Base-by-base conservation (phyloP, 2,329 filamentous ascomycete species). In the Claviceps fusiformis region DNA sequence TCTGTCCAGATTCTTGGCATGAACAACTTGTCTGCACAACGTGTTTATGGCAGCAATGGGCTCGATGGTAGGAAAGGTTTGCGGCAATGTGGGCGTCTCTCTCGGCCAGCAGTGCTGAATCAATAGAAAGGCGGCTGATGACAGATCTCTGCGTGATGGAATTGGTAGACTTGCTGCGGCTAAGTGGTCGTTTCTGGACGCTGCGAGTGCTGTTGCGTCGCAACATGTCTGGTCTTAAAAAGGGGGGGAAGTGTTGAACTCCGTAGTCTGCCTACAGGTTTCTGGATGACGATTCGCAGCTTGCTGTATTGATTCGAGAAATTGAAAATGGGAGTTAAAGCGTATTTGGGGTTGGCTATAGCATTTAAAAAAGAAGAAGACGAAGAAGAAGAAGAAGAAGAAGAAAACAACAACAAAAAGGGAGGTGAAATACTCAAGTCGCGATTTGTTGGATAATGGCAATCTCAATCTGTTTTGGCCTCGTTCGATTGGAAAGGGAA, bases 41-140 rank as follows among this genome's bases (percentile, higher is more conserved):
- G 11, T 50, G 57, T 50, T 51, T 45, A 9, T 54, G 47, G 19
- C 71, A 71, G n/a, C 78, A 70, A 54, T 73, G 71, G 19, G 79
- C 77, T 57, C 77, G 73, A 7, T 70, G 65, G 63, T 80, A 87
- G 1, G 84, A 85, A 62, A 82, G 71, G 39, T 73, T 70, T 8
- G 84, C 84, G 27, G 84, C 83, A 44, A 78, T 74, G 44, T 81
- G 76, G 8, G 84, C 84, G 65, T 86, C 80, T 54, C 79, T 72
- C 51, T 78, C 74, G 2, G 78, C 77, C 3, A 69, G 65, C 11
- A 66, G 65, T 11, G 66, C 67, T 1, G 76, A 75, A 59, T 75
- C 69, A 48, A 82, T 77, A 52, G 75, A 70, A 52, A 78, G 71
- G 24, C 78, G 66, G 1, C 59, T 57, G 56, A 70, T 67, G 24